Evolutionary conservation across 345 rosid species (phyloP).

Genomic region (Cardamine occulta): DNA sequence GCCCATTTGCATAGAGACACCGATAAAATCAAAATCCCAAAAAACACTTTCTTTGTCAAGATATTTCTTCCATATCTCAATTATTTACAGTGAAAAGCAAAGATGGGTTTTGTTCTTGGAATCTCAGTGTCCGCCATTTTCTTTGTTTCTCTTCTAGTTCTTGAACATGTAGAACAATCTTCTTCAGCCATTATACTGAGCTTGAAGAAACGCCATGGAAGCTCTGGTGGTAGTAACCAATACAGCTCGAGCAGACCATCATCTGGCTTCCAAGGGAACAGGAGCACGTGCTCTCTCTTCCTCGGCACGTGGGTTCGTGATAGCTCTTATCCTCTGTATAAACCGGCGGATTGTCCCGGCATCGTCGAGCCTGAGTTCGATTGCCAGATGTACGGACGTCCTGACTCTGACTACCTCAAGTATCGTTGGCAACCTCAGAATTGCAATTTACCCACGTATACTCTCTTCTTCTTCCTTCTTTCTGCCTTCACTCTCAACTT

Average conservation of each 20-base stretch:
- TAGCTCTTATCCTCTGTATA: constrained; percentile 71
- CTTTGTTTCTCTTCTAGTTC: constrained; percentile 24
- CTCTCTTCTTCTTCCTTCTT: not conserved
- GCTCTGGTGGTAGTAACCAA: constrained; percentile 39
- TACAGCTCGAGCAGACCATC: constrained; percentile 58
- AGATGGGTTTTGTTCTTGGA: constrained; percentile 32
- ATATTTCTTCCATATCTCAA: constrained; percentile 33
- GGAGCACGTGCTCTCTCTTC: constrained; percentile 52
- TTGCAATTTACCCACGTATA: constrained; percentile 84
- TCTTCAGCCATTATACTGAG: constrained; percentile 67
- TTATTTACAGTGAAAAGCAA: constrained; percentile 31
- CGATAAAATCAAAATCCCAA: constrained; percentile 9
- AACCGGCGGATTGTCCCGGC: constrained; percentile 64
- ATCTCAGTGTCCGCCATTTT: constrained; percentile 45
- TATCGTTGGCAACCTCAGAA: constrained; percentile 88
- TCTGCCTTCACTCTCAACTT: not conserved
- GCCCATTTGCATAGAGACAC: constrained; percentile 41
- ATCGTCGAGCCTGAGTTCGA: constrained; percentile 76
- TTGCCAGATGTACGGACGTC: constrained; percentile 85
- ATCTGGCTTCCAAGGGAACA: constrained; percentile 57
- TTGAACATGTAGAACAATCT: constrained; percentile 43
- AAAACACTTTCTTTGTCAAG: constrained; percentile 8
- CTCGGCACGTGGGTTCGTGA: constrained; percentile 80
- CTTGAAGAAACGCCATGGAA: constrained; percentile 62
- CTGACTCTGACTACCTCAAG: constrained; percentile 82